Evolutionary conservation across 2,329 filamentous ascomycete genomes (phyloP).

Genomic region (Capronia epimyces): DNA sequence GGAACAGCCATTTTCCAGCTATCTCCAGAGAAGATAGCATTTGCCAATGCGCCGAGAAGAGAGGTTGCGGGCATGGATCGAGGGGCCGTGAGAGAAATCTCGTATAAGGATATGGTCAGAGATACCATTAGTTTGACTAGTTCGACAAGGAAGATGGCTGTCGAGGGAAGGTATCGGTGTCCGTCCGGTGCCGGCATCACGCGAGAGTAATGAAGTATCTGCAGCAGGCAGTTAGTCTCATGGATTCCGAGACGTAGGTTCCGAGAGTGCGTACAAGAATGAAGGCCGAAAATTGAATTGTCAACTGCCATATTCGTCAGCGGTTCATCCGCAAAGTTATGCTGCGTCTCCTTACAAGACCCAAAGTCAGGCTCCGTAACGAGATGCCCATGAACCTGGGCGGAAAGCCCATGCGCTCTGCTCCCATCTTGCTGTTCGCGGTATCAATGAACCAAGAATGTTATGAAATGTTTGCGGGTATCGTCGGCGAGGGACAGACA

Average conservation of each 20-base stretch:
- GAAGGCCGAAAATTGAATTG: constrained; percentile 41
- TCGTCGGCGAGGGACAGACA: background rate
- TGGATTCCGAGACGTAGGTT: background rate
- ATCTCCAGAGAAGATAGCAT: constrained; percentile 77
- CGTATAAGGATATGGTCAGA: constrained; percentile 79
- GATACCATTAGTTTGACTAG: constrained; percentile 83
- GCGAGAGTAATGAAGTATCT: constrained; percentile 92
- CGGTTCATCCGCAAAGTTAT: background rate
- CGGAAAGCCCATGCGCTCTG: constrained; percentile 14
- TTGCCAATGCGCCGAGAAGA: constrained; percentile 72
- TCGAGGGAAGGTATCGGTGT: constrained; percentile 87
- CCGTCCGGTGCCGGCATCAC: constrained; percentile 81
- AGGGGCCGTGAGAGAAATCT: constrained; percentile 70
- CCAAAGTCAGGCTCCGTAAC: constrained; percentile 36
- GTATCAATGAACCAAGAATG: background rate
- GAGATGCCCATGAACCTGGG: constrained; percentile 33
- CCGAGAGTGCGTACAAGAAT: constrained; percentile 36
- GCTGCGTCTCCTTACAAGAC: constrained; percentile 35
- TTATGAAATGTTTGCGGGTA: background rate
- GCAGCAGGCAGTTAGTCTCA: constrained; percentile 7
- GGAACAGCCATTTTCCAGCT: constrained; percentile 93
- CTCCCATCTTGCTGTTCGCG: constrained; percentile 13
- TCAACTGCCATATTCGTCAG: constrained; percentile 34
- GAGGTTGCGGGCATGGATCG: constrained; percentile 74
- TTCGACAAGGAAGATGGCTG: constrained; percentile 89